phyloP scores from a whole-genome alignment of 2,329 filamentous ascomycete species.

The Colletotrichum nymphaeae region DNA sequence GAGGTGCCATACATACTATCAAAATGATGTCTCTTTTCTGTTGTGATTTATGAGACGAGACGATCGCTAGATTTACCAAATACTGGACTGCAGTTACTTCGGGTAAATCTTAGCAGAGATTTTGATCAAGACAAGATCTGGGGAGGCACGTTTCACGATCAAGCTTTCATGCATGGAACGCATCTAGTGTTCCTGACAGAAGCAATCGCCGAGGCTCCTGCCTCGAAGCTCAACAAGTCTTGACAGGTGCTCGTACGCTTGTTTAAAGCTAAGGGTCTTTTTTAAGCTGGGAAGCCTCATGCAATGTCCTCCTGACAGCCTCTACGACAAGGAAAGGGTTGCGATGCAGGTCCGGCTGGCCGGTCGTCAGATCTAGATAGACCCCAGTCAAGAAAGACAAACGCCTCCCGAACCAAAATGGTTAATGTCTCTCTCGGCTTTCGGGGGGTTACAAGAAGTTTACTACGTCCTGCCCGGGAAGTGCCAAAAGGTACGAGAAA shows the following conservation, averaged over 20 bases:
- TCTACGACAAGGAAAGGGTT: slow-evolving; percentile 8
- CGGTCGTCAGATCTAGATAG: slow-evolving; percentile 15
- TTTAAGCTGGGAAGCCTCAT: slow-evolving; percentile 15
- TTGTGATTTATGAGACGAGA: not conserved
- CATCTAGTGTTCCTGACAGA: not conserved
- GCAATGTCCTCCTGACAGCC: slow-evolving; percentile 28
- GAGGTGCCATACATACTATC: slow-evolving; percentile 76
- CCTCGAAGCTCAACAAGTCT: not conserved
- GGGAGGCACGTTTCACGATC: not conserved
- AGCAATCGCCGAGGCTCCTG: slow-evolving; percentile 16
- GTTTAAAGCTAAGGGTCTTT: slow-evolving; percentile 21
- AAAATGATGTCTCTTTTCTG: not conserved
- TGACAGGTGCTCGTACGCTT: slow-evolving; percentile 2
- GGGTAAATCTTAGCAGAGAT: not conserved
- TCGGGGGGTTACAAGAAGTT: not conserved
- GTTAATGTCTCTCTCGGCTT: not conserved
- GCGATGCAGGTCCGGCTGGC: slow-evolving; percentile 18
- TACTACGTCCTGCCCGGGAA: not conserved
- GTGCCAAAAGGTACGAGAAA: not conserved
- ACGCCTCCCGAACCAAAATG: not conserved
- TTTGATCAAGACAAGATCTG: not conserved
- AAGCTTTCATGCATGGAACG: slow-evolving; percentile 19
- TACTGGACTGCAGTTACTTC: not conserved
- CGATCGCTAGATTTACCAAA: not conserved
- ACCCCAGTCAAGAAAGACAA: not conserved